Percentiles rank a stretch among this genome's conserved stretches.
Evolutionary conservation across 352 stramenopile species (phyloP).

Genomic region (Thalassiosira hispida): DNA sequence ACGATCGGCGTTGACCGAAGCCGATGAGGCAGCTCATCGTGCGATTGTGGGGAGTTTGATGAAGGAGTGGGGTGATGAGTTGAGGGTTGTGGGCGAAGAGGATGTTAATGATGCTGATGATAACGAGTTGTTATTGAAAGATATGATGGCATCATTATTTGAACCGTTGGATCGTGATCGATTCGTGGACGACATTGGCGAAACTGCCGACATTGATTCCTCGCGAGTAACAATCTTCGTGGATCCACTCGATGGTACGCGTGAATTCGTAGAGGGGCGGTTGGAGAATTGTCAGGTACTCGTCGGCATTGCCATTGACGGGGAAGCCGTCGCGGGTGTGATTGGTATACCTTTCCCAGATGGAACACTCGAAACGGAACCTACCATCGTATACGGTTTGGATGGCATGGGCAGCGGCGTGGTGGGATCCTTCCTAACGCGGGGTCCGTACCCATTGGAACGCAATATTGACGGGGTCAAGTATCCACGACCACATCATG

Average conservation of each 20-base stretch:
- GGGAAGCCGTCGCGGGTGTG: conserved; percentile 47
- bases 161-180: background rate
- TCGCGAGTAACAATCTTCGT: conserved; percentile 54
- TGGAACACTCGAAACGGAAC: conserved; percentile 7
- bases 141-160: background rate
- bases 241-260: conserved; percentile 62
- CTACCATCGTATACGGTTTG: conserved; percentile 38
- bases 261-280: conserved; percentile 60
- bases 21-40: conserved; percentile 47
- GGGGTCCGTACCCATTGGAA: conserved; percentile 24
- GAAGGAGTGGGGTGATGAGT: conserved; percentile 23
- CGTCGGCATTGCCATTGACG: conserved; percentile 56
- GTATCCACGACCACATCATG: conserved; percentile 24
- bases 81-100: conserved; percentile 64
- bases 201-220: conserved; percentile 20
- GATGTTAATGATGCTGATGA: conserved; percentile 9
- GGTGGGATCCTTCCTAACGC: conserved; percentile 13
- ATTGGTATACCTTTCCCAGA: conserved; percentile 53
- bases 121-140: background rate
- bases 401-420: conserved; percentile 25
- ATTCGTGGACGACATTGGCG: conserved; percentile 26
- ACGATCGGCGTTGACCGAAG: conserved; percentile 49
- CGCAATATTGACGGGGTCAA: conserved; percentile 31
- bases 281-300: conserved; percentile 53
- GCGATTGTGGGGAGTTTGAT: conserved; percentile 42